Base-by-base conservation (phyloP, 257 asterid genomes). In the Nyctanthes arbortristis region DNA sequence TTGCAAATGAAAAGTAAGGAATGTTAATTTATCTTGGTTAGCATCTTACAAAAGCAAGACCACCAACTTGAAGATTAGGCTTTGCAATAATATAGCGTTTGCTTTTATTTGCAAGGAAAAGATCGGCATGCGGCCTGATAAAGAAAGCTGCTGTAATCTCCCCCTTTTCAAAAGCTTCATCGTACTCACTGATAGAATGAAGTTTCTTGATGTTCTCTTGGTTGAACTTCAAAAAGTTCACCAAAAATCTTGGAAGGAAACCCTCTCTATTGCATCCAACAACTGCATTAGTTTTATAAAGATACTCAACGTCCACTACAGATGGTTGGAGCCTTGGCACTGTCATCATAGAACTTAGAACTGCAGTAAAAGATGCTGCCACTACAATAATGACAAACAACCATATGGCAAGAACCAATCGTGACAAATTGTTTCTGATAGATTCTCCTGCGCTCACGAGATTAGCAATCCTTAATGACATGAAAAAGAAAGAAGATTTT, bases 91-190 rank as follows among this genome's bases (percentile, higher is more conserved):
- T 71, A 71, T 85, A 85, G 27, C 58, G 58, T 32, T 82, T 86
- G 25, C 70, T 65, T 37, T 88, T 77, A 70, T 68, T 56, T 0
- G 85, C 77, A 1, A 86, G 84, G 74, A 88, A 88, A 2, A 86
- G 78, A 61, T 77, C 81, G 37, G 90, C 90, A 43, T 88, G 87
- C 0, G 93, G 93, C 30, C 77, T 75, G 14, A 76, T 83, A n/a
- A 88, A 71, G 74, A 90, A 90, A 14, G 91, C 95, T 5, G 96
- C 97, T 70, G 74, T 68, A 33, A 88, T 85, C n/a, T 77, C 69
- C 28, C 88, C 88, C 3, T 24, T 75, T 9, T 63, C 31, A 28
- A 90, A 88, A 56, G 83, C 85, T n/a, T 13, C 18, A 0, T 87
- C 81, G 61, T 85, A 88, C 5, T 81, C 87, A 7, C 66, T 29